Percentiles rank a stretch among this genome's conserved stretches.
These are phyloP conservation scores for Coemansia sp. DNA, from an alignment of 192 early-diverging fungal species.

Conservation along the genomic window DNA sequence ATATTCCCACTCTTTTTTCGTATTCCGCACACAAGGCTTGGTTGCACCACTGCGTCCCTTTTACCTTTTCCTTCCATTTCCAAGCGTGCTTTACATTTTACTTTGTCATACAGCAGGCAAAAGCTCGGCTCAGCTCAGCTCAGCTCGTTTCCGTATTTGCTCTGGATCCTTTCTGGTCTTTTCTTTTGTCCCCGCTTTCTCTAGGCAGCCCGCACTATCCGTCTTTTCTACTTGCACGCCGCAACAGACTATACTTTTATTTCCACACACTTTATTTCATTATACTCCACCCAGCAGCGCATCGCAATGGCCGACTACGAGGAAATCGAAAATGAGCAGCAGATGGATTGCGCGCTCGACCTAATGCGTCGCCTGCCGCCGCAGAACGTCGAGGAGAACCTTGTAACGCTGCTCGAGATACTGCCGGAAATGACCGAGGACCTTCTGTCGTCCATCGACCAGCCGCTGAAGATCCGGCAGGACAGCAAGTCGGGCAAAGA, in stretches of 20 bases:
- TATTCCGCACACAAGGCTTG: background rate
- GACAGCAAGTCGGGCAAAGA: constrained; percentile 72
- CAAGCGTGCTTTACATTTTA: too few relatives aligned
- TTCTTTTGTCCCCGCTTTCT: too few relatives aligned
- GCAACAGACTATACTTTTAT: too few relatives aligned
- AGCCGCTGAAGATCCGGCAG: constrained; percentile 76
- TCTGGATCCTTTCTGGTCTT: too few relatives aligned
- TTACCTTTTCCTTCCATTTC: background rate
- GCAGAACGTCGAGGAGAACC: constrained; percentile 82
- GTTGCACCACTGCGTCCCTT: background rate
- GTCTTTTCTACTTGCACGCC: too few relatives aligned
- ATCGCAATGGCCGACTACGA: constrained; percentile 42
- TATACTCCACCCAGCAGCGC: background rate
- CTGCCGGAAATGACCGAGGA: constrained; percentile 88
- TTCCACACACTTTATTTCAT: background rate
- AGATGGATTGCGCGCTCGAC: constrained; percentile 91
- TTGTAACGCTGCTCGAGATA: constrained; percentile 76
- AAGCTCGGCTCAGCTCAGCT: too few relatives aligned
- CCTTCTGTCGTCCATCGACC: constrained; percentile 85
- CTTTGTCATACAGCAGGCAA: too few relatives aligned
- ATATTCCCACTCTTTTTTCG: background rate
- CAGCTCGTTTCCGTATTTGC: too few relatives aligned
- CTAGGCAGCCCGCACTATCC: too few relatives aligned
- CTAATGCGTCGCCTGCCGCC: constrained; percentile 96
- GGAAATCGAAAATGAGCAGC: constrained; percentile 49